phyloP scores from a whole-genome alignment of 352 stramenopile genomes.

The Pythium biforme region DNA sequence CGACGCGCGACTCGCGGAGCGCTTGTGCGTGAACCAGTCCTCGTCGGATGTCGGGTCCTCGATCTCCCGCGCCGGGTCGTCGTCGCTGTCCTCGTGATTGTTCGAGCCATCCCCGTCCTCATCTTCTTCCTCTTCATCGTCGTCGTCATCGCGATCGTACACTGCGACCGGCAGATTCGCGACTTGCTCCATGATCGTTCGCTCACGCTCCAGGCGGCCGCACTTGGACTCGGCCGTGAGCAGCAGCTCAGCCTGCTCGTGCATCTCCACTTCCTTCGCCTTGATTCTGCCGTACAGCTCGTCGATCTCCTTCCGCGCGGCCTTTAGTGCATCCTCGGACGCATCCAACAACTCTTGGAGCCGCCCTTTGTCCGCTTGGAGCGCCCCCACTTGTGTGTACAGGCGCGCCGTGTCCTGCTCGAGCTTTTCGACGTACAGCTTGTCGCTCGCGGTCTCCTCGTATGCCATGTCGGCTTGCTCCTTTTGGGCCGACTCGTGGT shows the following conservation, averaged over 20 bases:
- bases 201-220: slow-evolving; percentile 67
- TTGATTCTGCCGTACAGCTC: slow-evolving; percentile 39
- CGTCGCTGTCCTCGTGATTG: slow-evolving; percentile 27
- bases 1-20: not conserved
- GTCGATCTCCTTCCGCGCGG: slow-evolving; percentile 38
- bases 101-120: slow-evolving; percentile 37
- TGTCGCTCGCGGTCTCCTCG: slow-evolving; percentile 40
- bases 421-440: slow-evolving; percentile 41
- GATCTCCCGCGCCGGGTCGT: slow-evolving; percentile 21
- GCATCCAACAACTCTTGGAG: slow-evolving; percentile 9
- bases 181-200: slow-evolving; percentile 73
- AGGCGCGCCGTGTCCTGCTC: slow-evolving; percentile 37
- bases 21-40: slow-evolving; percentile 23
- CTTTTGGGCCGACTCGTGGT: slow-evolving; percentile 39
- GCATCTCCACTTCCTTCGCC: slow-evolving; percentile 41
- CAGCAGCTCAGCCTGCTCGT: slow-evolving; percentile 52
- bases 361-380: slow-evolving; percentile 33
- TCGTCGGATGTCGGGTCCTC: slow-evolving; percentile 27
- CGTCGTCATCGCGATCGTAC: slow-evolving; percentile 62
- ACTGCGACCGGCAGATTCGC: slow-evolving; percentile 70
- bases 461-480: slow-evolving; percentile 28
- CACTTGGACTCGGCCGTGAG: slow-evolving; percentile 65
- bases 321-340: slow-evolving; percentile 31
- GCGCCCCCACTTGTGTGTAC: slow-evolving; percentile 28
- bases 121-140: slow-evolving; percentile 65